Evolutionary conservation across 257 asterid species (phyloP), one percentile per base, ranked within the genome.

Genomic region (Perilla frutescens): DNA sequence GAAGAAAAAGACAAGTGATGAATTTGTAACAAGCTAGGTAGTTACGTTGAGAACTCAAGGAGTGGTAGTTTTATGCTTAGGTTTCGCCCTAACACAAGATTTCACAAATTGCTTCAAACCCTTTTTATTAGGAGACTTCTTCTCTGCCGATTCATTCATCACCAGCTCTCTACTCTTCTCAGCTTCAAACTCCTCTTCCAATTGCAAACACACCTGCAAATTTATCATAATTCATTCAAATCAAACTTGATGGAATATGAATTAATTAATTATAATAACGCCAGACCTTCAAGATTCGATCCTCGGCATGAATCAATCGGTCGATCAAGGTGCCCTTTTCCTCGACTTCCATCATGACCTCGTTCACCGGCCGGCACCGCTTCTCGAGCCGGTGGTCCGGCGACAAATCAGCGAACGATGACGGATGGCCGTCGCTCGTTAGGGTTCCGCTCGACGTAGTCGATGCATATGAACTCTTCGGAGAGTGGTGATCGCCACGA

Each of bases 301-400:
- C 91, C 71, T 92, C 97, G 0, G 88, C 87, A 0, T 72, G 86
- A 1, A 80, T 68, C 63, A 88, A 73, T 76, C 96, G 73, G 13
- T 88, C 87, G 12, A 90, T 70, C 44, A 92, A 78, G 0, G 87
- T 85, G 0, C 97, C 97, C 79, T 92, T 92, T 5, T 57, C 77
- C 59, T 84, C 84, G 2, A 86, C 86, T 76, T 90, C 96, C 61
- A 79, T 6, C 37, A 89, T 76, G 37, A 88, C 97, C 62, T 87
- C 93, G 1, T 81, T 66, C 3, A 92, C 70, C 0, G 96, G 93
- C 0, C 96, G 87, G 4, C 91, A 92, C 31, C 73, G 88, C 80
- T 80, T 83, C 83, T 83, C 90, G 15, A 87, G 64, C 66, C 84
- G 76, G 32, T 77, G 76, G 32, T 77, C 82, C 11, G 91, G 90